These are phyloP conservation scores for Claviceps pusilla DNA, from an alignment of 2,329 filamentous ascomycete genomes.

Conservation along the genomic window DNA sequence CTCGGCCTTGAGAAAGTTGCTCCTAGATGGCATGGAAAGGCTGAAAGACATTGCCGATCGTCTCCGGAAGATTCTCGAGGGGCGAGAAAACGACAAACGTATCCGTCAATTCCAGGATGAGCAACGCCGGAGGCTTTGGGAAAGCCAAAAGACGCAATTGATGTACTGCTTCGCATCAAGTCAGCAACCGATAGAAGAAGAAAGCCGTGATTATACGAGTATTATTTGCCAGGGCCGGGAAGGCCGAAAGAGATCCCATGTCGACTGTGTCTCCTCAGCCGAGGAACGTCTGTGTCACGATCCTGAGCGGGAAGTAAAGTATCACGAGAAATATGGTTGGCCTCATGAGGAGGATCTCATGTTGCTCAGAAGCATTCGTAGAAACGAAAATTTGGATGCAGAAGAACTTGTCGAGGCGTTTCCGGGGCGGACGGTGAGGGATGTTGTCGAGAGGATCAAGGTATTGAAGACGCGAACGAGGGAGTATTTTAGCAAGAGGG, in stretches of 20 bases:
- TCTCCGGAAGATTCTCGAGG: not conserved
- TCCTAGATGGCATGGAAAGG: not conserved
- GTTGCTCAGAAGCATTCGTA: slow-evolving; percentile 13
- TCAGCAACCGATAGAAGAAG: slow-evolving; percentile 2
- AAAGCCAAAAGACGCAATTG: slow-evolving; percentile 3
- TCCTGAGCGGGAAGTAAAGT: not conserved
- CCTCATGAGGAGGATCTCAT: slow-evolving; percentile 13
- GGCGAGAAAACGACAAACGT: not conserved
- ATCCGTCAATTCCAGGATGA: slow-evolving; percentile 1
- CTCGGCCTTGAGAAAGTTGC: not conserved
- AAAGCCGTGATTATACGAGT: not conserved
- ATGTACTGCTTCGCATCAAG: slow-evolving; percentile 9
- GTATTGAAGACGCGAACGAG: slow-evolving; percentile 11
- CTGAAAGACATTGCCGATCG: not conserved
- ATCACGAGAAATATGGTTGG: slow-evolving; percentile 10
- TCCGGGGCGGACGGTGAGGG: slow-evolving; percentile 7
- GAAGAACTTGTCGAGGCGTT: slow-evolving; percentile 6
- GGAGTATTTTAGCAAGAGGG: slow-evolving; percentile 8
- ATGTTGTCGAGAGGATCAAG: slow-evolving; percentile 10
- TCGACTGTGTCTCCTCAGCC: not conserved
- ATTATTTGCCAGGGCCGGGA: not conserved
- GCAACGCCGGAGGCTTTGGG: not conserved
- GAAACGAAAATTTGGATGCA: slow-evolving; percentile 6
- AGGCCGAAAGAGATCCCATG: not conserved
- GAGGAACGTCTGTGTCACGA: not conserved